These are phyloP conservation scores for Myochromella boudieri DNA, from an alignment of 768 basidiomycete genomes.

Conservation along the genomic window DNA sequence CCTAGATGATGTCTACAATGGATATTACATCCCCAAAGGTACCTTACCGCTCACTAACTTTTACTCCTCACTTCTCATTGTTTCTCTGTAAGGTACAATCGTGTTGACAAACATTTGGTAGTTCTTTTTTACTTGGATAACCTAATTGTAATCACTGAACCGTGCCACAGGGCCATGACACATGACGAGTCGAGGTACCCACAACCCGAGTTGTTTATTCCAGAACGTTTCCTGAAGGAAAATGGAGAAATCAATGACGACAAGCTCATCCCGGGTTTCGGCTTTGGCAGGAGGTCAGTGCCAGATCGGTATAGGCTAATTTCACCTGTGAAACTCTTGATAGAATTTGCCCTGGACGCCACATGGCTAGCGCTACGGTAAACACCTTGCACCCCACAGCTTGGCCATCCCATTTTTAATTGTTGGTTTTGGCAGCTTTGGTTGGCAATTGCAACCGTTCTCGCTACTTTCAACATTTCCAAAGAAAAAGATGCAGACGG, in stretches of 20 bases:
- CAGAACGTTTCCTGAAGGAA: constrained; percentile 49
- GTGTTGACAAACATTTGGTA: constrained; percentile 25
- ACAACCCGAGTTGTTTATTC: constrained; percentile 51
- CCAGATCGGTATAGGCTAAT: no score
- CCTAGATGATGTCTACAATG: constrained; percentile 19
- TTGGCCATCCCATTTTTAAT: no score
- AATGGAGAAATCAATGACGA: constrained; percentile 26
- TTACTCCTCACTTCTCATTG: background rate
- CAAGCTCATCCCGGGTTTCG: constrained; percentile 23
- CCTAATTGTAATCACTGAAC: constrained; percentile 2
- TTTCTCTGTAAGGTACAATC: constrained; percentile 13
- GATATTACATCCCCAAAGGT: constrained; percentile 20
- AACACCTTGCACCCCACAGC: no score
- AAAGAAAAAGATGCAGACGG: no score
- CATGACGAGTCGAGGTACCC: constrained; percentile 51
- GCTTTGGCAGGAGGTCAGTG: constrained; percentile 32
- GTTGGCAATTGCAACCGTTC: no score
- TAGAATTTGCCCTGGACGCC: no score
- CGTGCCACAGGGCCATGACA: constrained; percentile 38
- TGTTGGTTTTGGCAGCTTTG: no score
- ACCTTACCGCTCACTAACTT: background rate
- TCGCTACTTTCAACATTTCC: no score
- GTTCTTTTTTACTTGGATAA: no score
- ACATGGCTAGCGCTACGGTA: no score
- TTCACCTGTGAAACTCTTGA: no score